Conservation (phyloP, 2,329 filamentous ascomycete genomes). For the Talaromyces albobiverticillius region DNA sequence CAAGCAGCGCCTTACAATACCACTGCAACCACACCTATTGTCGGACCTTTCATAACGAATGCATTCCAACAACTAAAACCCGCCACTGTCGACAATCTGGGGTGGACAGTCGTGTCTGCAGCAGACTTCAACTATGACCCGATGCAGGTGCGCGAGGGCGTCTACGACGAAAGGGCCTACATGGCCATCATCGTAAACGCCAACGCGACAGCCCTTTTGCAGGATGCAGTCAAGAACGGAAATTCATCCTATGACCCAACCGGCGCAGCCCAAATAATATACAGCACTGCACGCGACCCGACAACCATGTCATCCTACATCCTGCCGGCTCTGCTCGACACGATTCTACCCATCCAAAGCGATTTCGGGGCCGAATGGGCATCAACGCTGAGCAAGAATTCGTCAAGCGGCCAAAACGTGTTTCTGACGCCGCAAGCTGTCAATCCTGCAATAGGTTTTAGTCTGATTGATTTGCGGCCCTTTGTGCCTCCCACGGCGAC, state of each 20-base stretch:
- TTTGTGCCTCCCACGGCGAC: conserved; percentile 55
- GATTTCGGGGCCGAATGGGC: conserved; percentile 48
- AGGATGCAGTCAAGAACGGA: conserved; percentile 51
- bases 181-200: conserved; percentile 62
- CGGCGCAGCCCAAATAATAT: conserved; percentile 57
- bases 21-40: conserved; percentile 38
- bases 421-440: conserved; percentile 50
- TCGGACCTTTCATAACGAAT: conserved; percentile 55
- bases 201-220: conserved; percentile 59
- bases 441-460: conserved; percentile 57
- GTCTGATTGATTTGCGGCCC: conserved; percentile 56
- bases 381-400: conserved; percentile 36
- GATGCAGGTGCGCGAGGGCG: conserved; percentile 53
- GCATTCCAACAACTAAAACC: conserved; percentile 44
- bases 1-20: conserved; percentile 51
- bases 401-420: conserved; percentile 30
- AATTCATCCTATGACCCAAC: conserved; percentile 60
- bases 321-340: conserved; percentile 47
- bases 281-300: conserved; percentile 56
- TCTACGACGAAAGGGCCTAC: conserved; percentile 60
- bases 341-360: conserved; percentile 47
- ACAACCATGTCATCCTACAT: conserved; percentile 55
- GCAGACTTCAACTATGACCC: conserved; percentile 57
- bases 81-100: conserved; percentile 43
- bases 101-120: conserved; percentile 49